Conservation (phyloP, 805 yeast genomes). For the Kodamaea fukazawae region DNA sequence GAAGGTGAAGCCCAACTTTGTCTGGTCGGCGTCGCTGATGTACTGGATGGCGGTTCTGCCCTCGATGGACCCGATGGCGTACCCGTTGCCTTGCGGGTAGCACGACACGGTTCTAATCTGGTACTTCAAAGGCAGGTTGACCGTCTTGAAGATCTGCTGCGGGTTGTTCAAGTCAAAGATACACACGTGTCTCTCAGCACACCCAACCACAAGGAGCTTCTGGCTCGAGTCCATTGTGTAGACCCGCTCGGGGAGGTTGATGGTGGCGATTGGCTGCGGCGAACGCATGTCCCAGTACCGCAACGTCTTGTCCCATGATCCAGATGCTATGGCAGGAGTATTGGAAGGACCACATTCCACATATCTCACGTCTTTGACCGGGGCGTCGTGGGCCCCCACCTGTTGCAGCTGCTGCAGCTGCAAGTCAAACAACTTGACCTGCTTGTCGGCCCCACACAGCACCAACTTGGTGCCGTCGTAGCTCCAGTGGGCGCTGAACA, state of each 20-base stretch:
- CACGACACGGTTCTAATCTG: constrained; percentile 84
- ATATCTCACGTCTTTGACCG: constrained; percentile 70
- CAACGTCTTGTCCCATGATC: constrained; percentile 95
- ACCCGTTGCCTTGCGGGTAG: constrained; percentile 90
- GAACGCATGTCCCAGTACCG: constrained; percentile 93
- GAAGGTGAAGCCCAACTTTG: constrained; percentile 77
- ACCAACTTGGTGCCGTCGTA: constrained; percentile 83
- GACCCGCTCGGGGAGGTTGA: constrained; percentile 85
- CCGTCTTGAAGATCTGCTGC: constrained; percentile 69
- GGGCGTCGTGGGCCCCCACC: constrained; percentile 80
- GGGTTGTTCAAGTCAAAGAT: constrained; percentile 82
- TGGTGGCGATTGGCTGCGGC: constrained; percentile 75
- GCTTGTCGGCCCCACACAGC: constrained; percentile 89
- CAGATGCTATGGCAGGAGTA: constrained; percentile 80
- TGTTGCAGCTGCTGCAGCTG: constrained; percentile 79
- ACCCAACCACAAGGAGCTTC: constrained; percentile 84
- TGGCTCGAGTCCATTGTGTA: constrained; percentile 84
- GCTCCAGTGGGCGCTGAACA: constrained; percentile 77
- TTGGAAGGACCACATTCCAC: constrained; percentile 85
- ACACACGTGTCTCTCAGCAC: constrained; percentile 83
- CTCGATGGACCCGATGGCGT: constrained; percentile 88
- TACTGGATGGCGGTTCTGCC: constrained; percentile 95
- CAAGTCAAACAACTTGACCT: constrained; percentile 78
- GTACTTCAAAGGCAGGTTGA: constrained; percentile 78
- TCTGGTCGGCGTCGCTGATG: constrained; percentile 77